These are phyloP conservation scores for Echinochloa phyllopogon DNA, from an alignment of 176 grass and related monocot genomes.

Conservation along the genomic window DNA sequence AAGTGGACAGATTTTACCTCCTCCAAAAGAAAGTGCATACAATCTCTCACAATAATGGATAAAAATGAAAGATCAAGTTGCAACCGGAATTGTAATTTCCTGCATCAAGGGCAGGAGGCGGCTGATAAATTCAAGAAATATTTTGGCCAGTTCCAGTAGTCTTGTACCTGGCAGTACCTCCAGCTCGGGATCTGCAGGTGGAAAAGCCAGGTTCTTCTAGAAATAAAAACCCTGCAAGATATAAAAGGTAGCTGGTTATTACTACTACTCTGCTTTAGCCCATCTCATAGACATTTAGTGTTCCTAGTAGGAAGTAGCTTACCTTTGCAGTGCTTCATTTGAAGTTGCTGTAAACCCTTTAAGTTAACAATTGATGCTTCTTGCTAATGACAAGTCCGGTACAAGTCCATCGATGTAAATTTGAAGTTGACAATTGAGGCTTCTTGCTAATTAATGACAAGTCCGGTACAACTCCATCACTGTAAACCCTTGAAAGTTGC, in stretches of 20 bases:
- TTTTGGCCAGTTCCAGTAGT: not conserved
- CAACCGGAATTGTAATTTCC: not conserved
- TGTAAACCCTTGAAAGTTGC: constrained; percentile 4
- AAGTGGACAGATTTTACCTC: not conserved
- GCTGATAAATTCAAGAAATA: not conserved
- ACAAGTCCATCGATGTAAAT: not conserved
- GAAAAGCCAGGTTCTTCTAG: not conserved
- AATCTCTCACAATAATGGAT: not conserved
- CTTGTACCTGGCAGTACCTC: not conserved
- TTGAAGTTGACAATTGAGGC: too few species aligned
- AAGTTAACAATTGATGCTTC: too few species aligned
- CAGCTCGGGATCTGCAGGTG: not conserved
- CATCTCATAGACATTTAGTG: not conserved
- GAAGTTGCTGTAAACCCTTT: too few species aligned
- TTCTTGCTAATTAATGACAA: too few species aligned
- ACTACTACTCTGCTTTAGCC: not conserved
- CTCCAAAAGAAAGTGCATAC: not conserved
- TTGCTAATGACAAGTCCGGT: not conserved
- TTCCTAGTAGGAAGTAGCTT: not conserved
- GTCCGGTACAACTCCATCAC: not conserved
- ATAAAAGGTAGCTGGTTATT: not conserved
- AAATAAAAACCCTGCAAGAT: constrained; percentile 15
- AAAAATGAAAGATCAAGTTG: not conserved
- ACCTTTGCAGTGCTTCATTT: not conserved
- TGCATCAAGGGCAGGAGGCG: not conserved